phyloP scores from a whole-genome alignment of 176 grass and related monocot species.

The Oryza nivara region DNA sequence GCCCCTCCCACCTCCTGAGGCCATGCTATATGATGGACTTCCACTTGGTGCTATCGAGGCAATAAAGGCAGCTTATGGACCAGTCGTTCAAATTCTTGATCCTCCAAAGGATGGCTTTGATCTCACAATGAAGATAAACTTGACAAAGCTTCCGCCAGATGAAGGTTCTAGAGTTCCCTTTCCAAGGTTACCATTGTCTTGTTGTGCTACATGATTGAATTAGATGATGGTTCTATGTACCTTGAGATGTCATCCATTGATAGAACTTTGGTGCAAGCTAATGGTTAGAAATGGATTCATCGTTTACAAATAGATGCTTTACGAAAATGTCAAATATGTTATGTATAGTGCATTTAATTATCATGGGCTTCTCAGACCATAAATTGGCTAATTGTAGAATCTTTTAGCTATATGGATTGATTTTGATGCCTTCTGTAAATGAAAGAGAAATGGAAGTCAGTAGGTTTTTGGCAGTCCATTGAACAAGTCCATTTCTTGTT shows the following conservation, averaged over 20 bases:
- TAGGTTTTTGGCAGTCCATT: background rate
- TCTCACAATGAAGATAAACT: conserved; percentile 96
- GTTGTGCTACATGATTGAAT: conserved; percentile 51
- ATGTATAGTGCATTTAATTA: background rate
- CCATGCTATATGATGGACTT: conserved; percentile 78
- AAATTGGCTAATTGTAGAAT: conserved; percentile 20
- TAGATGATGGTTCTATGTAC: conserved; percentile 26
- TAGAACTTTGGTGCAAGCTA: background rate
- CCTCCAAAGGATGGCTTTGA: conserved; percentile 97
- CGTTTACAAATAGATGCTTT: conserved; percentile 12
- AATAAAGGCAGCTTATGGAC: conserved; percentile 85
- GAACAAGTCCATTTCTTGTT: background rate
- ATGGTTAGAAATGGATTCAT: conserved; percentile 27
- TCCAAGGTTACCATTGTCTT: conserved; percentile 91
- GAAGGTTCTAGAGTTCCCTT: conserved; percentile 99
- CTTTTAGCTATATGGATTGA: background rate
- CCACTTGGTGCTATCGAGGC: conserved; percentile 91
- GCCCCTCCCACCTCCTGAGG: conserved; percentile 82
- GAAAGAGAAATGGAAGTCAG: conserved; percentile 9
- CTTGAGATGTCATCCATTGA: conserved; percentile 25
- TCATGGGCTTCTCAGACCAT: background rate
- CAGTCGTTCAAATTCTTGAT: conserved; percentile 89
- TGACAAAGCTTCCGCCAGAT: conserved; percentile 87
- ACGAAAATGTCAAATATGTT: conserved; percentile 7
- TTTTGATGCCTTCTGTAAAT: conserved; percentile 16